phyloP scores from a whole-genome alignment of 345 rosid species.

The Citrus reticulata region DNA sequence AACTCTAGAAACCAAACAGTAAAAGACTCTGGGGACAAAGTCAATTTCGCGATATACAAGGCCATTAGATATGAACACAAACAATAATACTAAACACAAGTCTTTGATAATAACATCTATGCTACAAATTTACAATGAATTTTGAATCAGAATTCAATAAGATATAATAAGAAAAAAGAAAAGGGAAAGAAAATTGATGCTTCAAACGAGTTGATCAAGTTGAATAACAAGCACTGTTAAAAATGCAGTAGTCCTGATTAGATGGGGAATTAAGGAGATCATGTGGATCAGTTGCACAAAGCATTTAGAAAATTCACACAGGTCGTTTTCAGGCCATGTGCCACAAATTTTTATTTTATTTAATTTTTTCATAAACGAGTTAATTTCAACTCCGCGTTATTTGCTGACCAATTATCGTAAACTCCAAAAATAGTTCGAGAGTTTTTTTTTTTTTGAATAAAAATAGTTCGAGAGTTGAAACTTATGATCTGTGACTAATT shows the following conservation, averaged over 20 bases:
- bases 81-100: too few species aligned
- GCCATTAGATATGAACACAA: too few species aligned
- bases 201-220: not conserved
- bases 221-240: not conserved
- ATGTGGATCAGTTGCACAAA: not conserved
- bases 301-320: not conserved
- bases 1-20: too few species aligned
- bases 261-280: not conserved
- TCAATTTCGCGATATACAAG: too few species aligned
- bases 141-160: not conserved
- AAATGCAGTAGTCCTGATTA: not conserved
- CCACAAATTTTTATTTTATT: not conserved
- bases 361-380: too few species aligned
- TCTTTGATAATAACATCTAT: too few species aligned
- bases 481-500: not conserved
- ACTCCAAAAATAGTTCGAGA: not conserved
- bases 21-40: too few species aligned
- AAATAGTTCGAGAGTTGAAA: not conserved
- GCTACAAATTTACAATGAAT: too few species aligned
- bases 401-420: not conserved
- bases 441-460: not conserved
- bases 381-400: constrained; percentile 12
- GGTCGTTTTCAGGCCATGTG: constrained; percentile 15
- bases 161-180: not conserved
- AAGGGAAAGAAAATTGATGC: not conserved